Conservation (phyloP, 371 early-diverging fungal genomes). For the Mucor velutinosus region DNA sequence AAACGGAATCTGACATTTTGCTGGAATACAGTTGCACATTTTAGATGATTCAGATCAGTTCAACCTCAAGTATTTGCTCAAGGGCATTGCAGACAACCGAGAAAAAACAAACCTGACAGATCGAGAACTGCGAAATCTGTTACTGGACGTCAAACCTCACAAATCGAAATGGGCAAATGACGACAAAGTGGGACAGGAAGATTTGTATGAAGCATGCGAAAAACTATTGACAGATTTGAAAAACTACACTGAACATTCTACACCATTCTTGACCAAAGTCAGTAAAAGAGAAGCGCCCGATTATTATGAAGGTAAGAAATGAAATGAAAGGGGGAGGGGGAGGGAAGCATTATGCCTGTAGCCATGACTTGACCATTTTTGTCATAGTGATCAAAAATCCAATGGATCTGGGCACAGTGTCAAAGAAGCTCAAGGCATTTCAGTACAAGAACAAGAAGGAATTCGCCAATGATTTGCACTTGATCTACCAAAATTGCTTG, state of each 20-base stretch:
- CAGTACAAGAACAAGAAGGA: conserved; percentile 76
- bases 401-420: conserved; percentile 88
- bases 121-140: conserved; percentile 68
- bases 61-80: conserved; percentile 71
- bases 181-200: conserved; percentile 85
- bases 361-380: neutral
- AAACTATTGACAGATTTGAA: conserved; percentile 83
- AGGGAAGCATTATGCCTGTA: neutral
- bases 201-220: conserved; percentile 87
- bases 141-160: conserved; percentile 81
- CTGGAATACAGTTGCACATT: conserved; percentile 3
- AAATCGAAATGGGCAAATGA: conserved; percentile 89
- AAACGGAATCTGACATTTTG: neutral
- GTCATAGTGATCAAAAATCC: conserved; percentile 76
- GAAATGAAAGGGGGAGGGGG: no score
- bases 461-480: conserved; percentile 73
- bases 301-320: conserved; percentile 74
- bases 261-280: conserved; percentile 89
- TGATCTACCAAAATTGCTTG: conserved; percentile 85
- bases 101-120: conserved; percentile 62
- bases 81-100: conserved; percentile 72
- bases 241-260: conserved; percentile 74
- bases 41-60: conserved; percentile 47
- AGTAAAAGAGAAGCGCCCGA: conserved; percentile 93
- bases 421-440: conserved; percentile 70